Evolutionary conservation across 495 filamentous ascomycete species (phyloP).

Genomic region (Trichocladium uniseriatum): DNA sequence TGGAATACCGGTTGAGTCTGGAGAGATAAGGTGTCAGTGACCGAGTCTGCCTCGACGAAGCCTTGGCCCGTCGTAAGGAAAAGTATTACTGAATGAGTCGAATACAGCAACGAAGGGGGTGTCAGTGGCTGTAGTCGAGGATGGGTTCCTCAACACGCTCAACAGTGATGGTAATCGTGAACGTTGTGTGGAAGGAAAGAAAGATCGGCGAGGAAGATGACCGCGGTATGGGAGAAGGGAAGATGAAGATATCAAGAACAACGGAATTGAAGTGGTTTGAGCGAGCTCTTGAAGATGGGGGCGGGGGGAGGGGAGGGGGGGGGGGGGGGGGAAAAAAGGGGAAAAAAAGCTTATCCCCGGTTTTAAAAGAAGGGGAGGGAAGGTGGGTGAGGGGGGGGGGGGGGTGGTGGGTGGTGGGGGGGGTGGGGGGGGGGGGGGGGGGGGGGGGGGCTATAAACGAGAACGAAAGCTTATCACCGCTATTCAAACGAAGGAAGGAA

Average conservation of each 20-base stretch:
- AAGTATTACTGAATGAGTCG: not conserved
- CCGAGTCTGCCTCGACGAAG: conserved; percentile 12
- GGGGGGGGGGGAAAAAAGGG: too few species aligned
- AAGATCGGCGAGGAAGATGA: not conserved
- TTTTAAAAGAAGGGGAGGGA: too few species aligned
- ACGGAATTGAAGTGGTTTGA: not conserved
- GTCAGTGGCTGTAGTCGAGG: not conserved
- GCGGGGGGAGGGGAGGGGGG: not conserved
- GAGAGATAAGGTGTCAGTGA: conserved; percentile 8
- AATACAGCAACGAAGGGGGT: not conserved
- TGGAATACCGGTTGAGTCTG: conserved; percentile 78
- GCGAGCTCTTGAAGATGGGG: not conserved
- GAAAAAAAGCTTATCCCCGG: too few species aligned
- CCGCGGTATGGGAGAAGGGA: not conserved
- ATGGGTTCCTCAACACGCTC: not conserved
- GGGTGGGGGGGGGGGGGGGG: too few species aligned
- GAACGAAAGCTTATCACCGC: not conserved
- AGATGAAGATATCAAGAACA: not conserved
- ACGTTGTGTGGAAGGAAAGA: not conserved
- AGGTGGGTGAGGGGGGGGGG: too few species aligned
- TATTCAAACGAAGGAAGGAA: conserved; percentile 1
- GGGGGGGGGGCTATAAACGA: too few species aligned
- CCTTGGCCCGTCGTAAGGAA: not conserved
- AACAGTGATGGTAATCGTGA: not conserved
- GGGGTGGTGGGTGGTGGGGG: too few species aligned